Conservation (phyloP, 192 early-diverging fungal genomes). For the Mortierella antarctica region DNA sequence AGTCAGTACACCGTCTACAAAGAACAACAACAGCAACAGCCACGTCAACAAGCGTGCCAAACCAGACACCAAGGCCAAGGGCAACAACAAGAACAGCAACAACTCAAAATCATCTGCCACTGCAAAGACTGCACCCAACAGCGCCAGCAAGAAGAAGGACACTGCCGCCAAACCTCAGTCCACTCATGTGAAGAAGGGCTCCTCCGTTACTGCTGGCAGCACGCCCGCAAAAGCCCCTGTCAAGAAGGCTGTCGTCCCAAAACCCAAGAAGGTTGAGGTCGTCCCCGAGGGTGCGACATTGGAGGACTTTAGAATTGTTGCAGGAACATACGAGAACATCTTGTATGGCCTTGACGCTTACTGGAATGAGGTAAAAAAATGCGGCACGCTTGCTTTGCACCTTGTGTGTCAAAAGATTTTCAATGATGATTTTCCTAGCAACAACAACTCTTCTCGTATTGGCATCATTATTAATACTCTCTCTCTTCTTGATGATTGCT, state of each 20-base stretch:
- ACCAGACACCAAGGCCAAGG: neutral
- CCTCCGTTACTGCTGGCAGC: slow-evolving; percentile 9
- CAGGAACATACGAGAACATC: slow-evolving; percentile 96
- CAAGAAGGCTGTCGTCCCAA: slow-evolving; percentile 15
- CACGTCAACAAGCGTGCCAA: slow-evolving; percentile 35
- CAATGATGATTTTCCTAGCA: neutral
- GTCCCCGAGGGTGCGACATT: slow-evolving; percentile 30
- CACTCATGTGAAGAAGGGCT: slow-evolving; percentile 15
- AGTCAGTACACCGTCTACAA: neutral
- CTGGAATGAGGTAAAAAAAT: slow-evolving; percentile 56
- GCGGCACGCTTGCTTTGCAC: neutral
- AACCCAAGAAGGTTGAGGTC: slow-evolving; percentile 47
- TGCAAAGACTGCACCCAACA: neutral
- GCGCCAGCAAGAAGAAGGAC: slow-evolving; percentile 29
- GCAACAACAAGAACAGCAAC: slow-evolving; percentile 9
- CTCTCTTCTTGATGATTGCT: slow-evolving; percentile 3
- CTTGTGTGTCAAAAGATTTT: no score
- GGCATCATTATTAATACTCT: neutral
- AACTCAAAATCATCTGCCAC: neutral
- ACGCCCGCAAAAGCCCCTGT: slow-evolving; percentile 3
- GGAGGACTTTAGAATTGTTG: slow-evolving; percentile 71
- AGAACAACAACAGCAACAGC: slow-evolving; percentile 3
- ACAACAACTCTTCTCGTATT: neutral
- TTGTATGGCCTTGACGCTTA: slow-evolving; percentile 91
- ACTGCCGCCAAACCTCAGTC: neutral